Evolutionary conservation across 2,329 filamentous ascomycete species (phyloP).

Genomic region (Pestalotiopsis sp.): DNA sequence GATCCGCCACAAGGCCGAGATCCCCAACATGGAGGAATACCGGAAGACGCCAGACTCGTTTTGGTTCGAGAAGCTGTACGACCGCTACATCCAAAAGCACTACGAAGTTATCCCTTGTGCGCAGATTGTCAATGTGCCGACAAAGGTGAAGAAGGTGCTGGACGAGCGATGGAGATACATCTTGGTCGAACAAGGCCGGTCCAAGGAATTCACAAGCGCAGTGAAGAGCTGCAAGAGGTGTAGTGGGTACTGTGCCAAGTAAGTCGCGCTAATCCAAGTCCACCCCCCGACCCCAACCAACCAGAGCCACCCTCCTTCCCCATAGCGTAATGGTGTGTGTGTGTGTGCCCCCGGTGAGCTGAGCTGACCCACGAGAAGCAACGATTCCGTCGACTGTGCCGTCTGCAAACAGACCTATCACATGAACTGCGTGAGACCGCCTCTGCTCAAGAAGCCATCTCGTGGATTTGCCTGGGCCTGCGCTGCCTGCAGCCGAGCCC

Average conservation of each 20-base stretch:
- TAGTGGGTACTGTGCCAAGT: conserved; percentile 87
- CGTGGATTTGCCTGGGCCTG: conserved; percentile 98
- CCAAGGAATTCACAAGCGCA: conserved; percentile 93
- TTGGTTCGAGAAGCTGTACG: conserved; percentile 97
- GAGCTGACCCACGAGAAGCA: conserved; percentile 51
- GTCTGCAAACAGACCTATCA: conserved; percentile 95
- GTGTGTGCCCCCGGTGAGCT: too few relatives aligned
- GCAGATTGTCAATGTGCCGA: conserved; percentile 93
- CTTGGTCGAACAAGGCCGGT: conserved; percentile 88
- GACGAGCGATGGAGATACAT: conserved; percentile 97
- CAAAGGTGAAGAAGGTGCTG: conserved; percentile 91
- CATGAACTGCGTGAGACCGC: conserved; percentile 95
- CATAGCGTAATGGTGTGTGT: background rate
- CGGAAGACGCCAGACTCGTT: conserved; percentile 86
- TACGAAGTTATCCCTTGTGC: conserved; percentile 95
- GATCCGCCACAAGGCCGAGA: conserved; percentile 86
- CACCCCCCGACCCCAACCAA: conserved; percentile 12
- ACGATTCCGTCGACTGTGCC: conserved; percentile 95
- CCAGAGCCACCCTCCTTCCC: conserved; percentile 13
- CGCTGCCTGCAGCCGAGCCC: conserved; percentile 92
- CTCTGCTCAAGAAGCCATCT: conserved; percentile 91
- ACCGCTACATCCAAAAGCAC: conserved; percentile 96
- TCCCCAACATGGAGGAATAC: conserved; percentile 79
- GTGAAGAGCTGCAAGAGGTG: conserved; percentile 97
- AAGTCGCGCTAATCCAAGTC: conserved; percentile 39